Percentiles rank a stretch among this genome's conserved stretches.
These are phyloP conservation scores for Hymenoscyphus scutula DNA, from an alignment of 2,329 filamentous ascomycete genomes.

Conservation along the genomic window DNA sequence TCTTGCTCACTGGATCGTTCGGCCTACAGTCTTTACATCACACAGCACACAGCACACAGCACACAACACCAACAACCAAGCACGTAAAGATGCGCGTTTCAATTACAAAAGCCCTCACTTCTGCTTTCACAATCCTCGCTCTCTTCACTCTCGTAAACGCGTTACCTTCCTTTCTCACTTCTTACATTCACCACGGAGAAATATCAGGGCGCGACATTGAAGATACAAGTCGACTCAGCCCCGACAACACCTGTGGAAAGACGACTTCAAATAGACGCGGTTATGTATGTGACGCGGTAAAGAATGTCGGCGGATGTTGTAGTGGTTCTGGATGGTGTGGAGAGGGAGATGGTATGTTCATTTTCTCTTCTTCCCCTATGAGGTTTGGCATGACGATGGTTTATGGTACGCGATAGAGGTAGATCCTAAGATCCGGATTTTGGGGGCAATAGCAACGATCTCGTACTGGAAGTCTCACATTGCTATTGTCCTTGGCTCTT, in stretches of 20 bases:
- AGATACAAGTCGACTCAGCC: slow-evolving; percentile 12
- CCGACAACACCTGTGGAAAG: slow-evolving; percentile 27
- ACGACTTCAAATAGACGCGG: slow-evolving; percentile 13
- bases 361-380: neutral
- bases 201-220: slow-evolving; percentile 12
- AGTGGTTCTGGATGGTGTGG: slow-evolving; percentile 37
- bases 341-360: slow-evolving; percentile 16
- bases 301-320: slow-evolving; percentile 32
- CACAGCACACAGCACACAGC: neutral
- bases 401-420: too few species aligned
- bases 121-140: neutral
- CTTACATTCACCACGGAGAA: neutral
- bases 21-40: slow-evolving; percentile 6
- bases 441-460: too few species aligned
- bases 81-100: neutral
- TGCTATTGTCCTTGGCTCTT: too few species aligned
- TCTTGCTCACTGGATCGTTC: slow-evolving; percentile 9
- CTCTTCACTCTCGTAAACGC: neutral
- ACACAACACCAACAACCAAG: too few species aligned
- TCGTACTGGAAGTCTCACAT: too few species aligned
- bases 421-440: too few species aligned
- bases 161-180: neutral
- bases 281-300: slow-evolving; percentile 28
- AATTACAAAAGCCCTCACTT: slow-evolving; percentile 3
- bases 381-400: too few species aligned